Base-by-base conservation (phyloP, 2,329 filamentous ascomycete species). In the Fusarium sp. region DNA sequence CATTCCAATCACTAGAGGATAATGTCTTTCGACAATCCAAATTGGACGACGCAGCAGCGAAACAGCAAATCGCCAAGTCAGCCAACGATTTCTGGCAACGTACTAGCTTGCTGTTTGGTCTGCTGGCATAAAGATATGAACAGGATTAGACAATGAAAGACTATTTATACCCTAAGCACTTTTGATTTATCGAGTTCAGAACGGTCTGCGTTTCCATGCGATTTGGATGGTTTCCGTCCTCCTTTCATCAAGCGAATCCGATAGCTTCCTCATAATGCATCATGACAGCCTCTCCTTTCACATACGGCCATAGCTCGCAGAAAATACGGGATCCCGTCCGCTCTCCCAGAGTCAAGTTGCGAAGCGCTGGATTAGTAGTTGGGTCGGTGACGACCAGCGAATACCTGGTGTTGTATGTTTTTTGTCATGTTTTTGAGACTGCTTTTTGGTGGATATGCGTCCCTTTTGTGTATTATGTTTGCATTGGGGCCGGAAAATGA, bases 1-100 rank as follows among this genome's bases (percentile, higher is more conserved):
- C 71, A 3, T 77, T 86, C 8, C 76, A 83, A 57, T 73, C 77
- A 10, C 74, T 91, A 19, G 80, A 83, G 52, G 77, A 82, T 17
- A 79, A 79, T 7, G 68, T 87, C 2, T 79, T 81, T 34, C 70
- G 79, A 36, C 82, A 78, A 39, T 80, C 81, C 2, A 83, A 82
- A 3, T 72, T 90, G 8, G 84, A 84, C 1, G 75, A 85, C 6
- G 82, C 85, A 26, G 77, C 82, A 12, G 79, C 77, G 7, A 81
- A 80, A 17, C 78, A 83, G 43, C 86, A 86, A 64, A 77, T 96
- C 36, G 78, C 75, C 68, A 91, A 90, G 77, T 81, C 84, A 17
- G 87, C 92, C 7, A 82, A 84, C 44, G 92, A 94, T 50, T 96
- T 96, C 77, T 96, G 92, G 88, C 92, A 91, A 81, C 88, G 91